Evolutionary conservation across 257 asterid genomes (phyloP).

Genomic region (Eucommia ulmoides): DNA sequence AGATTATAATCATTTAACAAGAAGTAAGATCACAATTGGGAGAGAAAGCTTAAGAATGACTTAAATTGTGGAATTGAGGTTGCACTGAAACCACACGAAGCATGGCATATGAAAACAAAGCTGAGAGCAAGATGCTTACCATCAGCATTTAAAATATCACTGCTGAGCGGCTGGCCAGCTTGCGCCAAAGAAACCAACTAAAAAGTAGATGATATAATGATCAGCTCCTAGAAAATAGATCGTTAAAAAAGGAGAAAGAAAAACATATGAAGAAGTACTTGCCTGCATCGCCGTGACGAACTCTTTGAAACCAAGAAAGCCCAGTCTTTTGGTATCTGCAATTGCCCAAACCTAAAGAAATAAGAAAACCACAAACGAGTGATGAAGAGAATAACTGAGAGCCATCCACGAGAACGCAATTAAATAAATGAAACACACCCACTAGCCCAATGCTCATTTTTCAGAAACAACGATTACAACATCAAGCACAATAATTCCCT

Average conservation of each 20-base stretch:
- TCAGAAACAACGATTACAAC: too few relatives aligned
- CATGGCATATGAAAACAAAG: conserved; percentile 3
- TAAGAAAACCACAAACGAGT: too few relatives aligned
- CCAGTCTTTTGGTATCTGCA: conserved; percentile 91
- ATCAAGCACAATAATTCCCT: too few relatives aligned
- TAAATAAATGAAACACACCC: too few relatives aligned
- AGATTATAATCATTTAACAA: conserved; percentile 13
- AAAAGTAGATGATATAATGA: conserved; percentile 11
- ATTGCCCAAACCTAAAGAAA: conserved; percentile 98
- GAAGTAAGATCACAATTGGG: conserved; percentile 10
- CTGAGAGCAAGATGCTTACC: conserved; percentile 37
- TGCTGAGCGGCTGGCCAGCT: conserved; percentile 55
- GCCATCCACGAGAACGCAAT: too few relatives aligned
- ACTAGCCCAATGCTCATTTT: too few relatives aligned
- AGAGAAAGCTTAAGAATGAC: conserved; percentile 1
- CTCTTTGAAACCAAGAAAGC: conserved; percentile 85
- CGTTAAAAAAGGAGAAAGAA: conserved; percentile 6
- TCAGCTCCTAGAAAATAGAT: conserved; percentile 14
- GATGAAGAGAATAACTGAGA: too few relatives aligned
- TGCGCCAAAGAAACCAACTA: conserved; percentile 82
- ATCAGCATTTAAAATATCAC: conserved; percentile 41
- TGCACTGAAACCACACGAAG: background rate
- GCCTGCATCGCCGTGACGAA: conserved; percentile 90
- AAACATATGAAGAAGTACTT: conserved; percentile 33
- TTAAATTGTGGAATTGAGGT: conserved; percentile 1